phyloP scores from a whole-genome alignment of 495 filamentous ascomycete species.

The Friedmanniomyces simplex region DNA sequence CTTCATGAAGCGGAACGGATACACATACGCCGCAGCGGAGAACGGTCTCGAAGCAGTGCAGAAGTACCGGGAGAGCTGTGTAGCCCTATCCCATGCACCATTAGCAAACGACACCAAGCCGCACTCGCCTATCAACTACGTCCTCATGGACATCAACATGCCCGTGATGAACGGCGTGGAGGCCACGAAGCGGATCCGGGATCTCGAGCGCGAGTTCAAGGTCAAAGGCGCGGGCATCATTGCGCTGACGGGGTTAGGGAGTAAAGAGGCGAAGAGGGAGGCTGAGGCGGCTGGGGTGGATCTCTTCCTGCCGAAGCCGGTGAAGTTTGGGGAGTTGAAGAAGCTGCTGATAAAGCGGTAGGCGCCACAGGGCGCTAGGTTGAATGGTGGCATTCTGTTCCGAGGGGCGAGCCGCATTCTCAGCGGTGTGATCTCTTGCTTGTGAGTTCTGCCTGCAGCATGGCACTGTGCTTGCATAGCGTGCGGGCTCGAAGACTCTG shows the following conservation, averaged over 20 bases:
- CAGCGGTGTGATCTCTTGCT: too few relatives aligned
- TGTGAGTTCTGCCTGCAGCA: too few relatives aligned
- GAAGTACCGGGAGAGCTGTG: constrained; percentile 5
- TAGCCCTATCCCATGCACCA: neutral
- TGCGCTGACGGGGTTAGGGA: constrained; percentile 15
- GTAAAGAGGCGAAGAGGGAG: constrained; percentile 1
- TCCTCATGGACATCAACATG: constrained; percentile 11
- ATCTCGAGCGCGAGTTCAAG: neutral
- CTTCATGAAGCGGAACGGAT: constrained; percentile 4
- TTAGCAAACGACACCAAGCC: neutral
- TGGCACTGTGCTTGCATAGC: too few relatives aligned
- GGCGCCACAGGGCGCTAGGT: too few relatives aligned
- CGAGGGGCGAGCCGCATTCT: too few relatives aligned
- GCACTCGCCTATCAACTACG: neutral
- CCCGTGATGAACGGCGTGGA: constrained; percentile 4
- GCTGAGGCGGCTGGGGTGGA: constrained; percentile 10
- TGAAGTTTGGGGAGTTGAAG: constrained; percentile 8
- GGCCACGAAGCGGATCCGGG: constrained; percentile 6
- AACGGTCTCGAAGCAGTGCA: constrained; percentile 25
- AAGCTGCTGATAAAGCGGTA: neutral
- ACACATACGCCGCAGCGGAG: constrained; percentile 6
- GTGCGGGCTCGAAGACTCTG: too few relatives aligned
- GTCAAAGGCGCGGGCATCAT: neutral
- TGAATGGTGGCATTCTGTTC: too few relatives aligned
- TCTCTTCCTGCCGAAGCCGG: constrained; percentile 16